Evolutionary conservation across 805 yeast genomes (phyloP), one percentile per base, ranked within the genome.

Genomic region (Ogataea salicorniae): DNA sequence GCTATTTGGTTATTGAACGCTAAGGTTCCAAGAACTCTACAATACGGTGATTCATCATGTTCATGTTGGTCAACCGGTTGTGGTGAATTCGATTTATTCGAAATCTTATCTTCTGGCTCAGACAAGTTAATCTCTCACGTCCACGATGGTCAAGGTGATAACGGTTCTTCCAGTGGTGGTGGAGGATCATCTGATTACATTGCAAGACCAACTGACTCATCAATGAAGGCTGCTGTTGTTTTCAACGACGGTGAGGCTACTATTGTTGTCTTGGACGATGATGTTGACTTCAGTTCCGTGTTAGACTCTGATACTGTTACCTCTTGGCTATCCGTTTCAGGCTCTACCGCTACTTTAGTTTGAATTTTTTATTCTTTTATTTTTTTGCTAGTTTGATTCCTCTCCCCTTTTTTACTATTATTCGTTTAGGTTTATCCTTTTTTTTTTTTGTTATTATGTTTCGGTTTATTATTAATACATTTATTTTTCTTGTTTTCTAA

Each of bases 21-120:
- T 53, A 87, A 87, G 76, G 84, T 91, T 64, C 97, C 99, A 72
- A 88, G 99, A 78, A 91, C 97, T 57, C 72, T 83, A 62, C 98
- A 94, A 74, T 94, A 94, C 72, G 97, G 97, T 68, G 73, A 74
- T 51, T 66, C 83, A 23, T 66, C 78, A 18, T 94, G 98, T 76
- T 89, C 97, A 35, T 94, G 99, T 79, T 94, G 99, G 99, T 61
- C 79, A 46, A 77, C 95, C 46, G 98, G 98, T 52, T 94, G 99
- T 74, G 99, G 99, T 74, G 99, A 94, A 76, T 76, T 94, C 61
- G 99, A 94, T 72, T 75, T 90, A 61, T 94, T 92, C 62, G 99
- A 94, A 79, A 77, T 92, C 58, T 78, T 94, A 58, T 72, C 81
- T 52, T 57, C 85, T 34, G 97, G 96, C 57, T 81, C 87, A 53